Conservation (phyloP, 2,329 filamentous ascomycete species). For the Verticillium klebahnii region DNA sequence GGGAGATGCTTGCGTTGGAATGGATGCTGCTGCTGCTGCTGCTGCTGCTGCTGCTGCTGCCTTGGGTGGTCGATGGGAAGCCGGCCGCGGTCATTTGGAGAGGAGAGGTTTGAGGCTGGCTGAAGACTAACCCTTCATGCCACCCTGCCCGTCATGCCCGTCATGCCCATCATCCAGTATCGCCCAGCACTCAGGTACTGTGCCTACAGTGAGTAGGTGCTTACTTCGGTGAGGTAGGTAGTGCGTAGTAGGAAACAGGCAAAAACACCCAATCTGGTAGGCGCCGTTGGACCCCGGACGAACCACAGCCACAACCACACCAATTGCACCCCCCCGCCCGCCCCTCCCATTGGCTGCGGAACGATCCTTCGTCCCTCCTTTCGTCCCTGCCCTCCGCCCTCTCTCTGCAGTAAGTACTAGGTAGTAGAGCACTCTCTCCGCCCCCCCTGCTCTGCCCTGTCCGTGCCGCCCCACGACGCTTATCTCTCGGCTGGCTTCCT, state of each 20-base stretch:
- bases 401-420: too few species aligned
- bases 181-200: too few species aligned
- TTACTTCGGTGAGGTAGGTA: neutral
- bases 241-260: too few species aligned
- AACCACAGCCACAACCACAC: neutral
- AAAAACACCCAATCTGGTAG: neutral
- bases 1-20: neutral
- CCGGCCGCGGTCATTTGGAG: neutral
- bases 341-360: neutral
- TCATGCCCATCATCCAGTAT: neutral
- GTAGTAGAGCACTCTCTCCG: too few species aligned
- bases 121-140: neutral
- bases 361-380: neutral
- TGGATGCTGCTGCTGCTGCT: neutral
- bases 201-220: neutral
- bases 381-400: neutral
- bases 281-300: neutral
- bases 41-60: neutral
- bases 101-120: neutral
- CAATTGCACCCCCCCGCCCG: neutral
- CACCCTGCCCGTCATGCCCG: neutral
- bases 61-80: neutral
- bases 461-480: too few species aligned
- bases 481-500: too few species aligned
- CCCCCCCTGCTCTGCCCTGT: neutral